Conservation (phyloP, 2,329 filamentous ascomycete species). For the Aureobasidium sp. region DNA sequence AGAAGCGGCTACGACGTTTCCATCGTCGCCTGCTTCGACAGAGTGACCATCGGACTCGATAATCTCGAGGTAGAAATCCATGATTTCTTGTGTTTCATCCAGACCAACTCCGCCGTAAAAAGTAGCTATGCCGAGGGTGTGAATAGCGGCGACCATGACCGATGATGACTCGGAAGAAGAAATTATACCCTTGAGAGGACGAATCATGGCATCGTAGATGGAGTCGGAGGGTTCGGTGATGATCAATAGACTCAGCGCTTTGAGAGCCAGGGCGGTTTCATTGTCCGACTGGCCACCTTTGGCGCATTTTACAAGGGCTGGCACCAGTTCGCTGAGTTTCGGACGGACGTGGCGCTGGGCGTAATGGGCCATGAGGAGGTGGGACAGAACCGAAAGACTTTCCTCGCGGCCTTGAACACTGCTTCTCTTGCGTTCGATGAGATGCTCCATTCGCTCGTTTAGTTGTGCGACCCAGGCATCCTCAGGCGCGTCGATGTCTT, state of each 20-base stretch:
- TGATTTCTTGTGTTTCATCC: slow-evolving; percentile 60
- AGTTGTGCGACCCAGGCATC: slow-evolving; percentile 57
- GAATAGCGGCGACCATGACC: slow-evolving; percentile 65
- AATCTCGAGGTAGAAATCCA: slow-evolving; percentile 71
- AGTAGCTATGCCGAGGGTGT: slow-evolving; percentile 63
- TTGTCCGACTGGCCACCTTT: slow-evolving; percentile 60
- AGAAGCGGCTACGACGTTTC: slow-evolving; percentile 63
- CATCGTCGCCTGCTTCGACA: slow-evolving; percentile 64
- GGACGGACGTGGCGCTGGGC: slow-evolving; percentile 55
- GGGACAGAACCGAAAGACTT: slow-evolving; percentile 54
- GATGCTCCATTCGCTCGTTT: slow-evolving; percentile 59
- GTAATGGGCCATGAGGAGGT: slow-evolving; percentile 62
- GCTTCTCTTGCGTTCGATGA: slow-evolving; percentile 72
- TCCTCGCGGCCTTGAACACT: slow-evolving; percentile 64
- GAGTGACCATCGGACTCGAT: slow-evolving; percentile 70
- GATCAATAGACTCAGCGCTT: slow-evolving; percentile 63
- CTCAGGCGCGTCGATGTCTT: slow-evolving; percentile 41
- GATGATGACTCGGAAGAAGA: slow-evolving; percentile 58
- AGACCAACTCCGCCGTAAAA: slow-evolving; percentile 69
- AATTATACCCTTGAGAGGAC: slow-evolving; percentile 55
- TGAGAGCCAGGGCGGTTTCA: slow-evolving; percentile 64
- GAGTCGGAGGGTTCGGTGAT: slow-evolving; percentile 59
- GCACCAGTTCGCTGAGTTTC: slow-evolving; percentile 55
- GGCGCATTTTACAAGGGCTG: slow-evolving; percentile 62
- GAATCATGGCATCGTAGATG: slow-evolving; percentile 57